A percentile compares a stretch with the other conserved stretches of the same genome.
phyloP scores from a whole-genome alignment of 192 early-diverging fungal genomes.

The Coemansia reversa region DNA sequence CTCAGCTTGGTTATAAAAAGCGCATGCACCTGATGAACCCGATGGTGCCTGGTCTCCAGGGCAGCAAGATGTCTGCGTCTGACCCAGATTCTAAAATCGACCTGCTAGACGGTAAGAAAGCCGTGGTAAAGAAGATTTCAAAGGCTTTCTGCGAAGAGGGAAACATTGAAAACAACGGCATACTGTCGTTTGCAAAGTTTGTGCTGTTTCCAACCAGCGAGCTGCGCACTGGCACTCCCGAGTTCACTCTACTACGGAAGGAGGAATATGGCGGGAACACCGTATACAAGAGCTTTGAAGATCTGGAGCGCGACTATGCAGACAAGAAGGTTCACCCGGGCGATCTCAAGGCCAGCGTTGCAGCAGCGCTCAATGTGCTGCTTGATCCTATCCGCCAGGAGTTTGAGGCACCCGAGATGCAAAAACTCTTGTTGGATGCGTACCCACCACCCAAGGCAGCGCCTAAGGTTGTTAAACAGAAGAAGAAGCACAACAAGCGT shows the following conservation, averaged over 20 bases:
- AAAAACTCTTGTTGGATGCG: conserved; percentile 71
- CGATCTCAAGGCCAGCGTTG: conserved; percentile 87
- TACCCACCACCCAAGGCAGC: conserved; percentile 72
- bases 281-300: conserved; percentile 66
- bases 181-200: conserved; percentile 83
- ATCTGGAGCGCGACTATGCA: conserved; percentile 81
- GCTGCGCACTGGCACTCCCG: conserved; percentile 55
- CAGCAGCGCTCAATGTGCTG: conserved; percentile 78
- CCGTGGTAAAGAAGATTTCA: conserved; percentile 81
- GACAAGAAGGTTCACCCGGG: conserved; percentile 89
- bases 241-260: conserved; percentile 69
- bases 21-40: conserved; percentile 97
- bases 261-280: conserved; percentile 93
- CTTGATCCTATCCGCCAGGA: conserved; percentile 84
- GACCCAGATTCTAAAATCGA: conserved; percentile 98
- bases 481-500: conserved; percentile 56
- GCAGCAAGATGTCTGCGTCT: conserved; percentile 94
- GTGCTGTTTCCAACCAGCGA: conserved; percentile 88
- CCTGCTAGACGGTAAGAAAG: conserved; percentile 79
- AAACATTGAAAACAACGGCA: conserved; percentile 87
- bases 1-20: conserved; percentile 92
- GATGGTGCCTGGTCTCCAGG: conserved; percentile 94
- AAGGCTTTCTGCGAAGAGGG: conserved; percentile 98
- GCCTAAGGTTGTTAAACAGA: conserved; percentile 59
- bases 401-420: conserved; percentile 70